Base-by-base conservation (phyloP, 73 alveolate species). In the Paramecium sonneborni region DNA sequence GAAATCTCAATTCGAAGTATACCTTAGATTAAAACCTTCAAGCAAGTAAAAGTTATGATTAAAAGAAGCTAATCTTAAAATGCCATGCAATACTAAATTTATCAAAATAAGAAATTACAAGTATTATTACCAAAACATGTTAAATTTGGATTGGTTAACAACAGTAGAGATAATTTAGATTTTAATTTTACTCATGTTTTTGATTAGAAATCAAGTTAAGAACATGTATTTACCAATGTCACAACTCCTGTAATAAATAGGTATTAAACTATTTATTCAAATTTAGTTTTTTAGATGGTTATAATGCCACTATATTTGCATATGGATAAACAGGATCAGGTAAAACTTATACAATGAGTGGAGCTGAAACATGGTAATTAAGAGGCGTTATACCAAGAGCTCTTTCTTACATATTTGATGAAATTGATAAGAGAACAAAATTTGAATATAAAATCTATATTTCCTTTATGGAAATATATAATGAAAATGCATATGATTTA, bases 281-380 rank as follows among this genome's bases (percentile, higher is more conserved):
- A 52, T 52, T 52, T 52, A 97, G 98, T 85, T 97, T 96, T 93
- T 85, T 98, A 93, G 99, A 98, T 85, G 99, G 99, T 5, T 98
- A 96, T 94, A 98, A 98, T 92, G 98, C 98, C 58, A 97, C 99
- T 1, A 93, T 97, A 32, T 98, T 97, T 92, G 99, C 99, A 24
- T 97, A 97, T 91, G 99, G 99, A 9, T 96, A 98, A 91, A 98
- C 99, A 20, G 99, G 99, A 6, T 92, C 98, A 26, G 99, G 99
- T 70, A 98, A 98, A 88, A 98, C 99, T 4, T 97, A 96, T 94
- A 96, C 99, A 44, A 98, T 98, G 98, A 95, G 98, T 91, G 99
- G 99, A n/a, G 97, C 97, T 30, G 98, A 95, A 46, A 95, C 96
- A 44, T 94, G 98, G 96, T 94, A 95, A 44, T 92, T 95, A 82